Conservation (phyloP, 306 rosid genomes). For the Cucumis sativus region Cucumber_9930_V3 NC_026657.2:29009501-29010000, state of each 20-base stretch:
- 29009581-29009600: background rate
- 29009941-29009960: background rate
- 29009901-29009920: conserved; percentile 30
- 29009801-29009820: conserved; percentile 92
- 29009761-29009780: conserved; percentile 73
- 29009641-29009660: conserved; percentile 95
- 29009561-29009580: background rate
- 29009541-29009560: background rate
- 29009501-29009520: conserved; percentile 69
- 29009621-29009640: conserved; percentile 97
- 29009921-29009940: background rate
- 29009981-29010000: conserved; percentile 31
- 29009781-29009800: conserved; percentile 91
- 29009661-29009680: conserved; percentile 87
- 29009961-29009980: background rate
- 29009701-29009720: conserved; percentile 99
- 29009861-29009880: conserved; percentile 91
- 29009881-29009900: conserved; percentile 90
- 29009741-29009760: conserved; percentile 83
- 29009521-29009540: background rate
- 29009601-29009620: conserved; percentile 94
- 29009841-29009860: conserved; percentile 78
- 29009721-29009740: conserved; percentile 89
- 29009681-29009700: conserved; percentile 75
- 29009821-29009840: conserved; percentile 82